Percentiles rank a stretch among this genome's conserved stretches.
Conservation (phyloP, 2,329 filamentous ascomycete species). For the Zymoseptoria tritici region DNA sequence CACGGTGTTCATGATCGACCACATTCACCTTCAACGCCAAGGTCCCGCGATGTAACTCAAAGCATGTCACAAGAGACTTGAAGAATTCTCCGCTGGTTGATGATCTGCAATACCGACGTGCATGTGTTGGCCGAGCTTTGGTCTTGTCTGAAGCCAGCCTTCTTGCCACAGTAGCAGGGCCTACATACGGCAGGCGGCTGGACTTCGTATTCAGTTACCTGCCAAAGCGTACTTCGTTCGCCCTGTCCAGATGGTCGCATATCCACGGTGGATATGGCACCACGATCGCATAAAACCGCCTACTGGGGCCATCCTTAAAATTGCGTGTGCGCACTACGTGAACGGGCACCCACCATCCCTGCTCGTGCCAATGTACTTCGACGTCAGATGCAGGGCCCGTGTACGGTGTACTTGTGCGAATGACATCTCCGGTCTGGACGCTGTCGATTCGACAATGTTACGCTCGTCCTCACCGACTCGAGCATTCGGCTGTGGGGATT, state of each 20-base stretch:
- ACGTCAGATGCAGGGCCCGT: not conserved
- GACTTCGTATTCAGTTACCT: no score
- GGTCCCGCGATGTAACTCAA: not conserved
- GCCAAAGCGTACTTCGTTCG: no score
- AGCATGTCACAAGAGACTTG: no score
- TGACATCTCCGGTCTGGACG: not conserved
- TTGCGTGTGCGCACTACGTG: not conserved
- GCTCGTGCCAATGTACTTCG: not conserved
- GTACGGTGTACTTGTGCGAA: not conserved
- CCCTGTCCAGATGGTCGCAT: not conserved
- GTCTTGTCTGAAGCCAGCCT: not conserved
- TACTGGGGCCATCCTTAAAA: not conserved
- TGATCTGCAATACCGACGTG: not conserved
- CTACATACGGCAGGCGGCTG: not conserved
- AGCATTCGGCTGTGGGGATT: not conserved
- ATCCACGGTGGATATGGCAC: not conserved
- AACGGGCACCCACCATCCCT: not conserved
- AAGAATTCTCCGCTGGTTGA: not conserved
- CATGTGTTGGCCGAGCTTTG: not conserved
- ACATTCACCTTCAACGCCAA: not conserved
- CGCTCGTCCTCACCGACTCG: not conserved
- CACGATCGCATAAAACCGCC: not conserved
- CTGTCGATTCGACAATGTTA: not conserved
- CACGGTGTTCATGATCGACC: not conserved
- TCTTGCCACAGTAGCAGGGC: not conserved